phyloP scores from a whole-genome alignment of 2,329 filamentous ascomycete species.

The Xylariales sp. region DNA sequence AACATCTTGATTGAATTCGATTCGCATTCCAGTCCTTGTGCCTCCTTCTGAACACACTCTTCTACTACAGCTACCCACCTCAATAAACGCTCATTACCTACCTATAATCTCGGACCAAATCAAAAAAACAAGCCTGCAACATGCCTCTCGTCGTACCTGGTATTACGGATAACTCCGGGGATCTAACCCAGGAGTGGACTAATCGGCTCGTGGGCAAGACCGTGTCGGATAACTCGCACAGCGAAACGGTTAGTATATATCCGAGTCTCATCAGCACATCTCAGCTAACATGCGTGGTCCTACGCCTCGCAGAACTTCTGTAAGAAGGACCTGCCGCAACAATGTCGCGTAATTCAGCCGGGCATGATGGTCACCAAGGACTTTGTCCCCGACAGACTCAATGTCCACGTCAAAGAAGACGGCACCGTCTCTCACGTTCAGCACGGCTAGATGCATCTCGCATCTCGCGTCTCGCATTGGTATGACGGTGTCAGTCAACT shows the following conservation, averaged over 20 bases:
- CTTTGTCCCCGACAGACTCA: conserved; percentile 64
- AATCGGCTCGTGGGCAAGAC: conserved; percentile 74
- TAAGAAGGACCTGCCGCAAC: conserved; percentile 68
- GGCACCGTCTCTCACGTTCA: conserved; percentile 70
- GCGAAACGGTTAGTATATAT: conserved; percentile 61
- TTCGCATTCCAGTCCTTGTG: neutral
- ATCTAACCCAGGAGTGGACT: conserved; percentile 66
- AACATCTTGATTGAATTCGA: no score
- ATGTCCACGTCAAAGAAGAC: conserved; percentile 69
- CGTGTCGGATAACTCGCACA: conserved; percentile 62
- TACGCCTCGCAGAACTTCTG: conserved; percentile 64
- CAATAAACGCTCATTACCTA: conserved; percentile 1
- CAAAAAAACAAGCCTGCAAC: conserved; percentile 49
- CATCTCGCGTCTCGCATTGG: neutral
- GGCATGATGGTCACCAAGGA: conserved; percentile 70
- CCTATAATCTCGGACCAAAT: neutral
- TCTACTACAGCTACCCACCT: neutral
- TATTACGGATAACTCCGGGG: conserved; percentile 58
- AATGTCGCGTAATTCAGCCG: conserved; percentile 67
- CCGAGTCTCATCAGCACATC: neutral
- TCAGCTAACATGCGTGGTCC: conserved; percentile 3
- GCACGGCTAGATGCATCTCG: conserved; percentile 58
- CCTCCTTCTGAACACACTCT: neutral
- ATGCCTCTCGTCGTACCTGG: conserved; percentile 75
- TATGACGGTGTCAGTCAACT: neutral